Percentiles rank a stretch among this genome's conserved stretches.
These are phyloP conservation scores for Xylaria sp. DNA, from an alignment of 2,329 filamentous ascomycete species.

Conservation along the genomic window DNA sequence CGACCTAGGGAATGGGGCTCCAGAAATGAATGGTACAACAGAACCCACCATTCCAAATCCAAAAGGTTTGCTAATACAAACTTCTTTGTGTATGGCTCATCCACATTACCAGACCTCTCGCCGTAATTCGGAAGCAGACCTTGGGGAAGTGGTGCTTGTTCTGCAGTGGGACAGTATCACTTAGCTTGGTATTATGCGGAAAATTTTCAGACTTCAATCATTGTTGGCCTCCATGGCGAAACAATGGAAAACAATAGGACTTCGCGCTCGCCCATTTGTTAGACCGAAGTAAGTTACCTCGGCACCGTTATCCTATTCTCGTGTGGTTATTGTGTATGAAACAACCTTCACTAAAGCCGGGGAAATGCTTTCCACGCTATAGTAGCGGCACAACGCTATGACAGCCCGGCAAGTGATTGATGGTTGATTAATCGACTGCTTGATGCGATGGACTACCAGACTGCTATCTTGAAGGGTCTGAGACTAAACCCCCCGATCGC, in stretches of 20 bases:
- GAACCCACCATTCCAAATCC: not conserved
- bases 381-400: slow-evolving; percentile 9
- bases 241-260: not conserved
- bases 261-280: not conserved
- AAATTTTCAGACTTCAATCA: too few relatives aligned
- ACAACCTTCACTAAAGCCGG: not conserved
- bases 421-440: not conserved
- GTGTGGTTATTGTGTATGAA: not conserved
- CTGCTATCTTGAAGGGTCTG: not conserved
- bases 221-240: too few relatives aligned
- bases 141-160: slow-evolving; percentile 11
- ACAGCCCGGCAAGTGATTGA: not conserved
- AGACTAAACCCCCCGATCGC: slow-evolving; percentile 1
- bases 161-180: not conserved
- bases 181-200: not conserved
- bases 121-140: slow-evolving; percentile 4
- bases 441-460: not conserved
- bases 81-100: not conserved
- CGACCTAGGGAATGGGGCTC: not conserved
- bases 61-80: slow-evolving; percentile 14
- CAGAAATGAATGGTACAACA: not conserved
- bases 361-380: not conserved
- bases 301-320: not conserved
- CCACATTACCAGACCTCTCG: not conserved
- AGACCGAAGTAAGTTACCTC: not conserved